Conservation (phyloP, 495 filamentous ascomycete species). For the Sphaerosporella brunnea region DNA sequence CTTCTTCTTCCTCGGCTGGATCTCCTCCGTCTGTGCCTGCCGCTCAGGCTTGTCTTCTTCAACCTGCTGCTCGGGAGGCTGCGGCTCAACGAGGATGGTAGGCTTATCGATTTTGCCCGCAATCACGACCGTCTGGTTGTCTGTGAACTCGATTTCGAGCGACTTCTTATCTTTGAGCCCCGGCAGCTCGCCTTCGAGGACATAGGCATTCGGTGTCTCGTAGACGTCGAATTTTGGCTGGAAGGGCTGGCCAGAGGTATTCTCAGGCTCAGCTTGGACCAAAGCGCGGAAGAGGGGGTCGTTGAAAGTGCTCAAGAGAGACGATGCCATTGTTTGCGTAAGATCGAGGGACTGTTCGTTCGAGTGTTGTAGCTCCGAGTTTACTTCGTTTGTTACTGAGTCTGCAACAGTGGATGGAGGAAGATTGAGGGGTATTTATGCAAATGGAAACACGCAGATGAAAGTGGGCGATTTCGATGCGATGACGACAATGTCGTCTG, state of each 20-base stretch:
- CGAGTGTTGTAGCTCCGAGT: not conserved
- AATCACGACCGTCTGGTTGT: constrained; percentile 57
- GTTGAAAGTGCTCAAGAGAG: not conserved
- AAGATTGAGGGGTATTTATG: constrained; percentile 3
- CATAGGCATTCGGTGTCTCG: constrained; percentile 48
- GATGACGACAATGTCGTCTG: not conserved
- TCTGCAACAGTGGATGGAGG: not conserved
- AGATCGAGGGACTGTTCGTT: not conserved
- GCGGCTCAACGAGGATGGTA: too few relatives aligned
- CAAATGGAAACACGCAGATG: not conserved
- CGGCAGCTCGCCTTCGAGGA: constrained; percentile 76
- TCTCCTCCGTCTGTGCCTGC: constrained; percentile 10
- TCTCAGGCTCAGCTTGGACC: not conserved
- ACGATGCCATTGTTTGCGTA: constrained; percentile 1
- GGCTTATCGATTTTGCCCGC: constrained; percentile 47
- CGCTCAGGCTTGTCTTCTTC: constrained; percentile 22
- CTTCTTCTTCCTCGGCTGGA: constrained; percentile 10
- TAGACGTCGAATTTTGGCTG: constrained; percentile 64
- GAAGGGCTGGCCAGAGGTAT: constrained; percentile 34
- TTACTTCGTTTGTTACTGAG: not conserved
- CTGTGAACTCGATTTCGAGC: constrained; percentile 69
- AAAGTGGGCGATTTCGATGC: too few relatives aligned
- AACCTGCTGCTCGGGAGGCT: constrained; percentile 29
- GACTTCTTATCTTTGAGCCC: constrained; percentile 45
- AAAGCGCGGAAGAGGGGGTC: constrained; percentile 12